A percentile compares a stretch with the other conserved stretches of the same genome.
These are phyloP conservation scores for Trematosphaeria pertusa DNA, from an alignment of 2,329 filamentous ascomycete species.

Conservation along the genomic window DNA sequence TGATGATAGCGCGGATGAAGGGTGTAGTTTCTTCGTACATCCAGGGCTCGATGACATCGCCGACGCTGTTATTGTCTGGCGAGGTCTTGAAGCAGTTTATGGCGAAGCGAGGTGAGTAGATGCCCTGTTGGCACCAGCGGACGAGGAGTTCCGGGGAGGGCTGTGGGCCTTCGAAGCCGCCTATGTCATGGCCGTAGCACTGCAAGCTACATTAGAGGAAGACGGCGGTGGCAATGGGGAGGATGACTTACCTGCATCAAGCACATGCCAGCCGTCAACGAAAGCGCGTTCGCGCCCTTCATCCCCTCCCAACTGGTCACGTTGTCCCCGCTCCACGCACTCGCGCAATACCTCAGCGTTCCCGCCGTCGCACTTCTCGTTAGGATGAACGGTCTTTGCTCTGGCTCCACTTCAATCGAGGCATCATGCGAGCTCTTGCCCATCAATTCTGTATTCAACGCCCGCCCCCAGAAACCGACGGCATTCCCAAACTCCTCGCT, in stretches of 20 bases:
- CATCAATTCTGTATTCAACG: conserved; percentile 73
- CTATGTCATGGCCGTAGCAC: conserved; percentile 77
- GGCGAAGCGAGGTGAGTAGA: conserved; percentile 73
- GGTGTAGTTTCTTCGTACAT: conserved; percentile 74
- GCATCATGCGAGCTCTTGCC: conserved; percentile 75
- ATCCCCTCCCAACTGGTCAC: conserved; percentile 76
- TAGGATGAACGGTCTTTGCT: conserved; percentile 70
- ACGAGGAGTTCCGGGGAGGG: conserved; percentile 74
- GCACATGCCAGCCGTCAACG: conserved; percentile 71
- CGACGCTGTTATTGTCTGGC: conserved; percentile 68
- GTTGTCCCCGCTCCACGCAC: conserved; percentile 78
- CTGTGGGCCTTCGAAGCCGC: conserved; percentile 77
- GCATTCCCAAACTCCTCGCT: conserved; percentile 51
- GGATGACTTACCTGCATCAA: conserved; percentile 62
- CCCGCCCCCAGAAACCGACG: conserved; percentile 73
- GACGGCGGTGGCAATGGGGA: background rate
- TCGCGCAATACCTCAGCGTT: conserved; percentile 73
- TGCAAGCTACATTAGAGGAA: conserved; percentile 25
- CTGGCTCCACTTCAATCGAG: conserved; percentile 63
- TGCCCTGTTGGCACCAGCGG: conserved; percentile 75
- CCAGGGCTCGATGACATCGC: conserved; percentile 79
- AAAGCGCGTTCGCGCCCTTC: conserved; percentile 74
- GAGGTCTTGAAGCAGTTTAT: conserved; percentile 82
- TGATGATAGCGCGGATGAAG: conserved; percentile 69
- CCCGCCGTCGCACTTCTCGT: conserved; percentile 75